These are phyloP conservation scores for Fraxinus platypoda DNA, from an alignment of 305 asterid species.

Conservation along the genomic window DNA sequence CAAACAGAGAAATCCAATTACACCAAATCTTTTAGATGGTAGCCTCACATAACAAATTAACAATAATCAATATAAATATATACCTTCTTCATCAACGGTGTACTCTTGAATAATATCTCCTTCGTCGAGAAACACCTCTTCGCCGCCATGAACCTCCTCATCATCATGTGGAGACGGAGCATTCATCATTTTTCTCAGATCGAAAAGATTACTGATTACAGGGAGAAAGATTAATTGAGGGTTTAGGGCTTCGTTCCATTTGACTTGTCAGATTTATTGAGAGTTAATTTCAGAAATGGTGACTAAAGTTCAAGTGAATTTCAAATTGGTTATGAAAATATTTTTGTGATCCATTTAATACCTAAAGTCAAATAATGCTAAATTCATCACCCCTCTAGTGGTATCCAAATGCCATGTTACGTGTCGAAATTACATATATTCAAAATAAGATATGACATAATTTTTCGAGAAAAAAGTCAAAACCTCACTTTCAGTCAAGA, in stretches of 20 bases:
- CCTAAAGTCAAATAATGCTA: neutral
- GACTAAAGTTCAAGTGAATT: neutral
- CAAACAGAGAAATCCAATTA: neutral
- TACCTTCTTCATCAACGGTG: slow-evolving; percentile 67
- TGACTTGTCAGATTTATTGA: neutral
- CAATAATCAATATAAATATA: neutral
- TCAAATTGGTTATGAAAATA: neutral
- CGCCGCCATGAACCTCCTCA: slow-evolving; percentile 31
- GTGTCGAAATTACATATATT: neutral
- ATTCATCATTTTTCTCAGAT: slow-evolving; percentile 28
- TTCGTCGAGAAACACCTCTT: slow-evolving; percentile 47
- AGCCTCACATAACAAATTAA: neutral
- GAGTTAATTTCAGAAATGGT: neutral
- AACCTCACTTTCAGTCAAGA: neutral
- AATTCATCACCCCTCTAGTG: neutral
- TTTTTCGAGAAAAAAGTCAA: neutral
- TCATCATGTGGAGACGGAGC: slow-evolving; percentile 26
- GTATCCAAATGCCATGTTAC: neutral
- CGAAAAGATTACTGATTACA: neutral
- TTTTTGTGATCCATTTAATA: neutral
- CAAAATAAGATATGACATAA: neutral
- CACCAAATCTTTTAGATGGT: neutral
- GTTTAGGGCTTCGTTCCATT: neutral
- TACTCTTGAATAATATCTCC: slow-evolving; percentile 51
- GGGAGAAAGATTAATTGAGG: neutral